Evolutionary conservation across 2,329 filamentous ascomycete species (phyloP).

Genomic region (Apiospora kogelbergensis): DNA sequence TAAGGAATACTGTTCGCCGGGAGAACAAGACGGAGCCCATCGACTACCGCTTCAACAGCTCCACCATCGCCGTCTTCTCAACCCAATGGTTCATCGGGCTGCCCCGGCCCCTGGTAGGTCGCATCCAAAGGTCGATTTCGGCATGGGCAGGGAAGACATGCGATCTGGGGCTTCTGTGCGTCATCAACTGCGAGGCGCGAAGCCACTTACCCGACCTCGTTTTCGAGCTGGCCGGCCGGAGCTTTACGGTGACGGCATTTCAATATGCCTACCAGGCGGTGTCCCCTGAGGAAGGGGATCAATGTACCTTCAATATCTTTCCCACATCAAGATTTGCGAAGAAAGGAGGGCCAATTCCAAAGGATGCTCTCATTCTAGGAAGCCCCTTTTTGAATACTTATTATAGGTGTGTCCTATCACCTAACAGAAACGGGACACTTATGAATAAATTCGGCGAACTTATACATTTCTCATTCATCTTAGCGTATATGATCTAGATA

Average conservation of each 20-base stretch:
- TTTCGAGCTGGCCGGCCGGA: neutral
- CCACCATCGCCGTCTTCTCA: neutral
- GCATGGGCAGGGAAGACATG: neutral
- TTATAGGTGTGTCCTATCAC: neutral
- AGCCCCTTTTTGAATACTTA: neutral
- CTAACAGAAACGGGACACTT: neutral
- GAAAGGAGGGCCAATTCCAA: neutral
- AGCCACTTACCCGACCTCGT: neutral
- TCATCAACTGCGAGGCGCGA: neutral
- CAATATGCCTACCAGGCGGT: neutral
- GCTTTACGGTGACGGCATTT: neutral
- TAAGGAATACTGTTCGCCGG: neutral
- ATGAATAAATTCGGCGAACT: neutral
- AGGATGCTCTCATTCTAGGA: neutral
- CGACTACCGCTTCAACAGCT: neutral
- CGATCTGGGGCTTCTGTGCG: neutral
- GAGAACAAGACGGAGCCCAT: neutral
- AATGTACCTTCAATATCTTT: neutral
- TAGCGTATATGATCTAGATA: neutral
- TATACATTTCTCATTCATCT: neutral
- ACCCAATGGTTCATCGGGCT: neutral
- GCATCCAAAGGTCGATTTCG: neutral
- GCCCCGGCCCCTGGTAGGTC: neutral
- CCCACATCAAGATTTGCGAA: neutral
- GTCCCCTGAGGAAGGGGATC: neutral